Evolutionary conservation across 805 yeast species (phyloP).

Genomic region (Komagataella phaffii): DNA sequence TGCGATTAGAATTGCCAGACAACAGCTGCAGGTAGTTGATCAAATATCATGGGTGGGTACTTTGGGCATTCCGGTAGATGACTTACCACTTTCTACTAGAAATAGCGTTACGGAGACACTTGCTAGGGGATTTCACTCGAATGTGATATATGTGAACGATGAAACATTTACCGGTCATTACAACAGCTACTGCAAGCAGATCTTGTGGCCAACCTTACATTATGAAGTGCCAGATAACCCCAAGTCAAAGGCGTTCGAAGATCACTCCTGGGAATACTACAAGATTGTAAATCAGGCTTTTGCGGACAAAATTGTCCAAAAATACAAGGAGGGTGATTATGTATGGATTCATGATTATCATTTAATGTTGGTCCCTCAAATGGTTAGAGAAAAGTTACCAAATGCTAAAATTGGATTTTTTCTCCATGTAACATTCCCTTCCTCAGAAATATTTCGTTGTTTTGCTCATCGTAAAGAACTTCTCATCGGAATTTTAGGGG

Average conservation of each 20-base stretch:
- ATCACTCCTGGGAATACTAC: constrained; percentile 86
- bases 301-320: constrained; percentile 61
- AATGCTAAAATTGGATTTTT: constrained; percentile 83
- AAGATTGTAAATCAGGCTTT: constrained; percentile 59
- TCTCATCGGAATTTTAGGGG: constrained; percentile 75
- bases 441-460: constrained; percentile 89
- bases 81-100: constrained; percentile 45
- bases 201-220: constrained; percentile 88
- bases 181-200: constrained; percentile 82
- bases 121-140: constrained; percentile 34
- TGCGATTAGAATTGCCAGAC: constrained; percentile 55
- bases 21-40: constrained; percentile 21
- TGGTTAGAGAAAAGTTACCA: constrained; percentile 69
- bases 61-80: constrained; percentile 82
- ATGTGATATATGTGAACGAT: constrained; percentile 65
- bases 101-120: constrained; percentile 36
- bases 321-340: constrained; percentile 61
- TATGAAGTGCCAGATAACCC: constrained; percentile 95
- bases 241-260: constrained; percentile 87
- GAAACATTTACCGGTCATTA: constrained; percentile 82
- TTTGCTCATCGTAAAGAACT: constrained; percentile 75
- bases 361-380: constrained; percentile 68
- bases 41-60: constrained; percentile 76
- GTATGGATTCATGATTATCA: constrained; percentile 96
- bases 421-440: constrained; percentile 89